These are phyloP conservation scores for Tephrocybe rancida DNA, from an alignment of 768 basidiomycete species.

Conservation along the genomic window DNA sequence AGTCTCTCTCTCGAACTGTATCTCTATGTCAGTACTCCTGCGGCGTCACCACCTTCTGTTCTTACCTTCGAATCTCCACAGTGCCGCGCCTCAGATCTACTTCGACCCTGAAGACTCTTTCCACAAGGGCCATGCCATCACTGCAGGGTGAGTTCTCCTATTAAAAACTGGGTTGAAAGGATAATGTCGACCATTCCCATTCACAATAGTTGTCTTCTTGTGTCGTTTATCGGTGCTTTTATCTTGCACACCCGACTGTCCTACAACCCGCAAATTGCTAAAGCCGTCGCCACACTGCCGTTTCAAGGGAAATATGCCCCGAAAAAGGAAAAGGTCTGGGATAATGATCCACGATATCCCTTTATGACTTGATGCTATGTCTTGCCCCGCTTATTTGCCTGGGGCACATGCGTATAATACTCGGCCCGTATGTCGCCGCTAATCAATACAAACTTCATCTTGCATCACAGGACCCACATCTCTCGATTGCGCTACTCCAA, in stretches of 20 bases:
- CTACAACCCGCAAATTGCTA: constrained; percentile 33
- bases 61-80: constrained; percentile 13
- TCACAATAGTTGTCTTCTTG: constrained; percentile 39
- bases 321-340: constrained; percentile 5
- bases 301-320: constrained; percentile 8
- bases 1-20: constrained; percentile 58
- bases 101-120: constrained; percentile 50
- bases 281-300: constrained; percentile 18
- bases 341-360: neutral
- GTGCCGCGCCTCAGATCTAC: constrained; percentile 57
- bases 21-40: constrained; percentile 45
- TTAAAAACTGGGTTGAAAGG: neutral
- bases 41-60: neutral
- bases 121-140: constrained; percentile 55
- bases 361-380: constrained; percentile 1
- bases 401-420: no score
- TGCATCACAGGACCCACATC: no score
- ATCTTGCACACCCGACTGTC: constrained; percentile 42
- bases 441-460: no score
- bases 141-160: constrained; percentile 43
- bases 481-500: no score
- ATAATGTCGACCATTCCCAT: neutral
- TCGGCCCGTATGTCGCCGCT: no score
- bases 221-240: constrained; percentile 43
- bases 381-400: no score